Percentiles rank a stretch among this genome's conserved stretches.
phyloP scores from a whole-genome alignment of 495 filamentous ascomycete species.

The Bacidia gigantensis region DNA sequence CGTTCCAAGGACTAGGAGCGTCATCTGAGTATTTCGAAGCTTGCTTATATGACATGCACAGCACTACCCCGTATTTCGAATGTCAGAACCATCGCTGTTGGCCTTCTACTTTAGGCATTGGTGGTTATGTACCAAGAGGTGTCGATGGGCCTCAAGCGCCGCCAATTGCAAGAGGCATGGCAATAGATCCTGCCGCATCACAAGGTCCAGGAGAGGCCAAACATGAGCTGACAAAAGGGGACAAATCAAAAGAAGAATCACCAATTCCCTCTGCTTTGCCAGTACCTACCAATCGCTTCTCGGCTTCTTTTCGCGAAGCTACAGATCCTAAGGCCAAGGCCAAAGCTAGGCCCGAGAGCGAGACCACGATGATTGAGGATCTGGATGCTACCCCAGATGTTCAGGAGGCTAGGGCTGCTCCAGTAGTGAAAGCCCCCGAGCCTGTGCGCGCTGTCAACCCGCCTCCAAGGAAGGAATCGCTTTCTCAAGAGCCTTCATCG shows the following conservation, averaged over 20 bases:
- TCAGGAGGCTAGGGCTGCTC: conserved; percentile 17
- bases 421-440: conserved; percentile 13
- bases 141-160: conserved; percentile 1
- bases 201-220: not conserved
- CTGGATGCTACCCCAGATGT: conserved; percentile 17
- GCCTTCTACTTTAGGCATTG: conserved; percentile 1
- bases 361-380: conserved; percentile 20
- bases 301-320: conserved; percentile 17
- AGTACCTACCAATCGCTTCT: conserved; percentile 17
- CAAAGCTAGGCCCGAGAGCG: conserved; percentile 14
- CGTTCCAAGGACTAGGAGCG: conserved; percentile 22
- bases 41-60: conserved; percentile 37
- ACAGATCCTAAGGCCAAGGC: conserved; percentile 10
- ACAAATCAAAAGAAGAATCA: not conserved
- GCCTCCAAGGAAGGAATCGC: not conserved
- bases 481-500: not conserved
- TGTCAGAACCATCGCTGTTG: conserved; percentile 35
- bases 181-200: not conserved
- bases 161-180: not conserved
- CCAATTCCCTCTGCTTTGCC: not conserved
- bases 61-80: conserved; percentile 35
- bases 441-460: conserved; percentile 13
- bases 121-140: conserved; percentile 1
- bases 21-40: conserved; percentile 42
- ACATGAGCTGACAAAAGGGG: not conserved